phyloP scores from a whole-genome alignment of 2,329 filamentous ascomycete genomes.

The Biscogniauxia sp. region DNA sequence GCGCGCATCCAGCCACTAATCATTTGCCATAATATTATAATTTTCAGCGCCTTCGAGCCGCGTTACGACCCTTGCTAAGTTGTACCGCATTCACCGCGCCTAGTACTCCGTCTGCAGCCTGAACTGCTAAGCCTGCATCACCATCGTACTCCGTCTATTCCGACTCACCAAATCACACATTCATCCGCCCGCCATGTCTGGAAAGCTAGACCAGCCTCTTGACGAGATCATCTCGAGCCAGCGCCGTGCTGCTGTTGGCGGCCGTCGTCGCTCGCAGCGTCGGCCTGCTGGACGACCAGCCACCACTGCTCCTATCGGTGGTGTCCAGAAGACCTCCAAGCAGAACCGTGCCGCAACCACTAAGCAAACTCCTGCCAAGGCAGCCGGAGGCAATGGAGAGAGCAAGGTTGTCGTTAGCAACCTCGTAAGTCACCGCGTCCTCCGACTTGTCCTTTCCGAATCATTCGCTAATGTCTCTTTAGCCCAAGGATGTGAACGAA shows the following conservation, averaged over 20 bases:
- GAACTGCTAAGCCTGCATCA: slow-evolving; percentile 28
- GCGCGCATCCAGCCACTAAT: slow-evolving; percentile 6
- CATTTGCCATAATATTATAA: slow-evolving; percentile 2
- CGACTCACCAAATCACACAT: slow-evolving; percentile 47
- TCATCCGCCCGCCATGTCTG: slow-evolving; percentile 67
- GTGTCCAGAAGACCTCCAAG: slow-evolving; percentile 76
- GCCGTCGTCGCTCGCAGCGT: slow-evolving; percentile 49
- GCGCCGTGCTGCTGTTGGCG: slow-evolving; percentile 56
- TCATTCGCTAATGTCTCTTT: slow-evolving; percentile 17
- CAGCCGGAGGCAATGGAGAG: slow-evolving; percentile 61
- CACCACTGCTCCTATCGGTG: slow-evolving; percentile 72
- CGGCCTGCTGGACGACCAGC: slow-evolving; percentile 53
- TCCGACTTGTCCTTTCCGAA: background rate
- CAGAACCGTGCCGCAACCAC: slow-evolving; percentile 55
- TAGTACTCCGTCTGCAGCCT: slow-evolving; percentile 12
- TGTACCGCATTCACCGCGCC: slow-evolving; percentile 11
- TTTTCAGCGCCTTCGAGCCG: slow-evolving; percentile 2
- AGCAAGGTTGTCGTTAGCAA: slow-evolving; percentile 99
- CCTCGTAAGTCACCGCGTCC: slow-evolving; percentile 64
- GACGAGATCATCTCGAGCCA: slow-evolving; percentile 92
- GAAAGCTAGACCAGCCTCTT: slow-evolving; percentile 94
- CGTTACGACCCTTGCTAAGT: slow-evolving; percentile 8
- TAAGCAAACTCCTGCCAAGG: slow-evolving; percentile 65
- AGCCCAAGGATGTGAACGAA: slow-evolving; percentile 97
- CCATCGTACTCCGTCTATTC: slow-evolving; percentile 20